phyloP scores from a whole-genome alignment of 176 grass and related monocot genomes.

The Oryza brachyantha region DNA sequence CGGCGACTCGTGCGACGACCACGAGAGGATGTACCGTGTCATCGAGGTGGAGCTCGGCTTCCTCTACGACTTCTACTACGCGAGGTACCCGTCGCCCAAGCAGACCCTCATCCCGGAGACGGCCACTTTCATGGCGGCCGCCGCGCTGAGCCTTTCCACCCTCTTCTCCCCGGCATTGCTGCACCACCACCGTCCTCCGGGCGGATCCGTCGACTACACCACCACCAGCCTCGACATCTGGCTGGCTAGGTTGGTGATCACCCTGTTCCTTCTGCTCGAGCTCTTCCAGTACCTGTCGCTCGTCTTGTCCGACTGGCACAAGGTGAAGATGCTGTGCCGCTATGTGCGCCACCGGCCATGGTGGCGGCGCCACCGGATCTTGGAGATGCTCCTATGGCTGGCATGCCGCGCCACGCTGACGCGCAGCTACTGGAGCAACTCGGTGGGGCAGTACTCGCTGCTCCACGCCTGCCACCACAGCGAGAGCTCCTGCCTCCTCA shows the following conservation, averaged over 20 bases:
- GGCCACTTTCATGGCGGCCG: background rate
- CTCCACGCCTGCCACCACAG: background rate
- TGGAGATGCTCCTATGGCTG: background rate
- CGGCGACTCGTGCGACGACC: background rate
- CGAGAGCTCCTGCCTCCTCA: background rate
- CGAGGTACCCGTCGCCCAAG: background rate
- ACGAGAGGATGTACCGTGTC: background rate
- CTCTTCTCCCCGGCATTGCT: constrained; percentile 1
- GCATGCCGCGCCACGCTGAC: background rate
- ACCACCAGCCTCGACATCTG: background rate
- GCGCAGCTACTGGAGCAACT: constrained; percentile 10
- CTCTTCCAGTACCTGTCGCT: background rate
- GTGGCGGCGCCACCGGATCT: background rate
- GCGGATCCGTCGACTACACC: background rate
- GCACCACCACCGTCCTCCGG: background rate
- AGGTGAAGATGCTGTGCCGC: constrained; percentile 22
- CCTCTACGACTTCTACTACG: constrained; percentile 20
- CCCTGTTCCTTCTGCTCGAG: background rate
- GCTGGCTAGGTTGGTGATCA: background rate
- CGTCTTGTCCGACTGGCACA: constrained; percentile 16
- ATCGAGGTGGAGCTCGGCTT: constrained; percentile 21
- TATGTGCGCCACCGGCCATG: background rate
- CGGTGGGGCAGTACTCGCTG: constrained; percentile 19
- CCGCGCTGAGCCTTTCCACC: background rate
- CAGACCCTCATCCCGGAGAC: background rate